phyloP scores from a whole-genome alignment of 2,329 filamentous ascomycete genomes.

The Xylaria sp. region DNA sequence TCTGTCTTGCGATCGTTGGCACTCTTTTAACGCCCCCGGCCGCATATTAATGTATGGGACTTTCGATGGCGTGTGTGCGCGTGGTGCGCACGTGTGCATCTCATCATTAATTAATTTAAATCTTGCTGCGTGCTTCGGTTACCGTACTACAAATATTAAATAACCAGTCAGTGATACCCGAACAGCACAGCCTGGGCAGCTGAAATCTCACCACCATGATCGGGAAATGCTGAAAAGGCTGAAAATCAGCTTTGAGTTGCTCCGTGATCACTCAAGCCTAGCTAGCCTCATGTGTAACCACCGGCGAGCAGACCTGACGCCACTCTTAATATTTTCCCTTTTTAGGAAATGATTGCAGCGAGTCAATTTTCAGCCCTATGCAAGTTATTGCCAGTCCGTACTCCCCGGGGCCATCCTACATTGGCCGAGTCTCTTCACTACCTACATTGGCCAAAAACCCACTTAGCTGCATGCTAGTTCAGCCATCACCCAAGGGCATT shows the following conservation, averaged over 20 bases:
- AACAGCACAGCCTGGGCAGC: not conserved
- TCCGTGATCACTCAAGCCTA: not conserved
- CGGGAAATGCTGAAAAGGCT: not conserved
- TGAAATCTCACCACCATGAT: not conserved
- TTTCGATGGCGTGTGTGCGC: not conserved
- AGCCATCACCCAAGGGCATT: too few relatives aligned
- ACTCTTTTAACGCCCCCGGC: not conserved
- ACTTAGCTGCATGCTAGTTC: too few relatives aligned
- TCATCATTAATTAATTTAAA: not conserved
- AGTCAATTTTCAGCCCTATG: not conserved
- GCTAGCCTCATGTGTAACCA: not conserved
- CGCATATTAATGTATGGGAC: slow-evolving; percentile 2
- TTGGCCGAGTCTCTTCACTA: too few relatives aligned
- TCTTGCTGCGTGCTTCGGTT: not conserved
- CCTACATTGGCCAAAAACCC: too few relatives aligned
- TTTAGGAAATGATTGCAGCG: not conserved
- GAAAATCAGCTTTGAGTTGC: not conserved
- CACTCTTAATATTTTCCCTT: not conserved
- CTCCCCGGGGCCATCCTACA: not conserved
- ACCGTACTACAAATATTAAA: not conserved
- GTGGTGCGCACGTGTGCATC: not conserved
- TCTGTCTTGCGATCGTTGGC: not conserved
- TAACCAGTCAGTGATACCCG: not conserved
- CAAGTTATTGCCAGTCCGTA: not conserved
- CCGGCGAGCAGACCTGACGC: not conserved